Evolutionary conservation across 164 flowering plant genomes (phyloP).

Genomic region (Tinospora cordifolia): DNA sequence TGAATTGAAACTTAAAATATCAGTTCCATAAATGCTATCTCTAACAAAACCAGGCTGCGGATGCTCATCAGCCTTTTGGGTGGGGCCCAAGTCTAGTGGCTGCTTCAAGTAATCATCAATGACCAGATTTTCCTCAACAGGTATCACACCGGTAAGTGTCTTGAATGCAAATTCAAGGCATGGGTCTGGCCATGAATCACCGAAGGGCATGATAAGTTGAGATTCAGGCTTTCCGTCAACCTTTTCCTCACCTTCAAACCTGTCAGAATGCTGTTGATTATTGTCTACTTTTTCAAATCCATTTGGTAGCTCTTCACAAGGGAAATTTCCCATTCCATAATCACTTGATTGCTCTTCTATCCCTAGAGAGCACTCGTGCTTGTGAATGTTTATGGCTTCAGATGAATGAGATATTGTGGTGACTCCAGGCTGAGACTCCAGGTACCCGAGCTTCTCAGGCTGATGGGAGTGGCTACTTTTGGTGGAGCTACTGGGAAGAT

Average conservation of each 20-base stretch:
- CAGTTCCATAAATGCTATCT: slow-evolving; percentile 18
- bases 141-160: slow-evolving; percentile 40
- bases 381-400: not conserved
- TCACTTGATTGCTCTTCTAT: not conserved
- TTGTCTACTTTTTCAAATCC: not conserved
- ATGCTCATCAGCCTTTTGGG: slow-evolving; percentile 14
- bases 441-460: not conserved
- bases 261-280: not conserved
- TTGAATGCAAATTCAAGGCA: slow-evolving; percentile 46
- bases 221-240: slow-evolving; percentile 17
- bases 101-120: slow-evolving; percentile 28
- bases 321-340: not conserved
- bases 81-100: slow-evolving; percentile 19
- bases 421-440: slow-evolving; percentile 8
- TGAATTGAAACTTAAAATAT: slow-evolving; percentile 13
- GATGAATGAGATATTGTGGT: not conserved
- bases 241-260: slow-evolving; percentile 9
- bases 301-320: not conserved
- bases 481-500: not conserved
- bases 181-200: slow-evolving; percentile 36
- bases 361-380: not conserved
- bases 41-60: slow-evolving; percentile 13
- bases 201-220: slow-evolving; percentile 20
- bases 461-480: not conserved
- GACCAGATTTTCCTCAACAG: slow-evolving; percentile 26